phyloP scores from a whole-genome alignment of 495 filamentous ascomycete genomes.

The Aspergillus indologenus region DNA sequence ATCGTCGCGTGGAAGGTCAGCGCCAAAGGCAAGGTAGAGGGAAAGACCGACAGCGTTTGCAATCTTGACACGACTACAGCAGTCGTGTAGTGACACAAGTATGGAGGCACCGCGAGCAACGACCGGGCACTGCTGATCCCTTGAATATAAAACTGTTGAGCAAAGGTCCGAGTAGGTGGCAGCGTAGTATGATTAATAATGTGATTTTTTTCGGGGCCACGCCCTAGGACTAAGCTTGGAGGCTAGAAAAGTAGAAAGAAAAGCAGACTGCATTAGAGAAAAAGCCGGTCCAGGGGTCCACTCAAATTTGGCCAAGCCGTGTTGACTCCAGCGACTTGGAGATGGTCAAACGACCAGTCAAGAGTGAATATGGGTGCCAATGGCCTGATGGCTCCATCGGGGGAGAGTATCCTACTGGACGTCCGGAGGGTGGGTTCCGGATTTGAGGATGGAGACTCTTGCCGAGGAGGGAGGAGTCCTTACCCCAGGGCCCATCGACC shows the following conservation, averaged over 20 bases:
- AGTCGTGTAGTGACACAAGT: neutral
- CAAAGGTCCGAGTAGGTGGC: neutral
- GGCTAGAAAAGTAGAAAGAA: conserved; percentile 10
- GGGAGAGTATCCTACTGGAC: neutral
- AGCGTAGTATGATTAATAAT: conserved; percentile 4
- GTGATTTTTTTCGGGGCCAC: neutral
- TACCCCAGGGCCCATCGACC: neutral
- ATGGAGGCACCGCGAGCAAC: neutral
- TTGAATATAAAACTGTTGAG: neutral
- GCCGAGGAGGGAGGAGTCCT: neutral
- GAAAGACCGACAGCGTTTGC: conserved; percentile 3
- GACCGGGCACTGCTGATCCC: neutral
- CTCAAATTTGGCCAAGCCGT: conserved; percentile 3
- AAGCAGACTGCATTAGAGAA: neutral
- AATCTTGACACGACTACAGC: neutral
- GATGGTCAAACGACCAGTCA: neutral
- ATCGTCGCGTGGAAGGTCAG: neutral
- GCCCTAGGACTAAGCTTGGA: conserved; percentile 16
- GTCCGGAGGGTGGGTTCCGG: neutral
- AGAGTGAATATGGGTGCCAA: neutral
- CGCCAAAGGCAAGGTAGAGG: neutral
- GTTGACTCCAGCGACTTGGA: neutral
- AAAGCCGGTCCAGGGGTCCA: conserved; percentile 10
- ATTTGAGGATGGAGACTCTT: neutral
- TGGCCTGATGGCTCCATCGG: neutral